phyloP scores from a whole-genome alignment of 306 rosid genomes.

The Canavalia gladiata region DNA sequence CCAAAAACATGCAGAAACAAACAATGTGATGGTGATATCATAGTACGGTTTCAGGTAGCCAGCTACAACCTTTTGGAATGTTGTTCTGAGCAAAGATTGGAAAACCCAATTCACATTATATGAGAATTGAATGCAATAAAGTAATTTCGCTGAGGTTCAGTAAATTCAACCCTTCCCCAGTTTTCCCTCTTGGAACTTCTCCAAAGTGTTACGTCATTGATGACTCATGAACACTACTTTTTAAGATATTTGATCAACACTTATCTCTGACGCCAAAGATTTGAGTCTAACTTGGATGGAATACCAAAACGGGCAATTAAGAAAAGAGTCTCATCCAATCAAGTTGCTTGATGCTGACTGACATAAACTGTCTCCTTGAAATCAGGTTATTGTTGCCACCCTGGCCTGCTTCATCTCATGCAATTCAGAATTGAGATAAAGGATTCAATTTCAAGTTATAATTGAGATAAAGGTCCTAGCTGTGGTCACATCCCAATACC shows the following conservation, averaged over 20 bases:
- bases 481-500: not conserved
- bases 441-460: not conserved
- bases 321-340: conserved; percentile 32
- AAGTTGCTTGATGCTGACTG: conserved; percentile 22
- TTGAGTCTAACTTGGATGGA: conserved; percentile 46
- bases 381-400: not conserved
- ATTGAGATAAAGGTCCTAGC: not conserved
- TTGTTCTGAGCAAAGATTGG: conserved; percentile 56
- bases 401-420: conserved; percentile 5
- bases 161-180: conserved; percentile 7
- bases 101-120: conserved; percentile 55
- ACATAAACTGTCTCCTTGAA: not conserved
- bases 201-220: conserved; percentile 37
- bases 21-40: conserved; percentile 41
- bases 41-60: conserved; percentile 50
- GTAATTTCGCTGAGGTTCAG: not conserved
- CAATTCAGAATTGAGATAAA: conserved; percentile 9
- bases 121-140: conserved; percentile 33
- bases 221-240: conserved; percentile 36
- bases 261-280: conserved; percentile 50
- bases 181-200: conserved; percentile 37
- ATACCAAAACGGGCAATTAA: not conserved
- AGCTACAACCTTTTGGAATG: conserved; percentile 65
- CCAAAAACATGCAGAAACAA: conserved; percentile 52
- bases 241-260: conserved; percentile 36